These are phyloP conservation scores for Arthrocladium fulminans DNA, from an alignment of 2,329 filamentous ascomycete genomes.

Conservation along the genomic window DNA sequence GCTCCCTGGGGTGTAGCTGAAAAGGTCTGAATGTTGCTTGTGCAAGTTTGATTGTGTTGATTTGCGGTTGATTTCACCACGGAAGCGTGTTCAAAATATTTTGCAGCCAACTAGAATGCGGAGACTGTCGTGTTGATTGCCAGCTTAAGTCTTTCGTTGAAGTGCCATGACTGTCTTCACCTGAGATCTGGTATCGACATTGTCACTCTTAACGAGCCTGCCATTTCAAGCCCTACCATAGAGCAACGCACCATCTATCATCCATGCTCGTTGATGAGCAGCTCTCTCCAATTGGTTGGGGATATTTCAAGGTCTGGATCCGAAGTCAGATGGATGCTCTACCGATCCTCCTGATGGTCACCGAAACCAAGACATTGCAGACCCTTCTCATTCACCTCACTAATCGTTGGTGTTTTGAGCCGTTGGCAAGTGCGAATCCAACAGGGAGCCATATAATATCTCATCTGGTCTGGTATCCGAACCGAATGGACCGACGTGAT, in stretches of 20 bases:
- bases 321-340: conserved; percentile 9
- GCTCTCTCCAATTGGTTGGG: conserved; percentile 13
- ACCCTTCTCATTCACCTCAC: background rate
- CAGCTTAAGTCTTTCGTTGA: background rate
- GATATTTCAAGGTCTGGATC: conserved; percentile 9
- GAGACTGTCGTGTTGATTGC: conserved; percentile 9
- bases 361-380: background rate
- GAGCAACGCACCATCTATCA: conserved; percentile 18
- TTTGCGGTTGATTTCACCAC: conserved; percentile 11
- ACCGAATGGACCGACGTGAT: too few relatives aligned
- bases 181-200: background rate
- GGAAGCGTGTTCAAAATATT: conserved; percentile 15
- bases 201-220: conserved; percentile 8
- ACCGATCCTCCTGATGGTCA: background rate
- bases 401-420: background rate
- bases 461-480: background rate
- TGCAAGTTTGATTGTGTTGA: conserved; percentile 6
- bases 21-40: background rate
- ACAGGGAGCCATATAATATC: background rate
- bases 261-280: conserved; percentile 16
- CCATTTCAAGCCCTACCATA: conserved; percentile 10
- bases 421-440: background rate
- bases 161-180: conserved; percentile 5
- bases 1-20: background rate
- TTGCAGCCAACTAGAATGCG: conserved; percentile 16